These are phyloP conservation scores for Pseudonitzschia pungens DNA, from an alignment of 108 stramenopile species.

Conservation along the genomic window DNA sequence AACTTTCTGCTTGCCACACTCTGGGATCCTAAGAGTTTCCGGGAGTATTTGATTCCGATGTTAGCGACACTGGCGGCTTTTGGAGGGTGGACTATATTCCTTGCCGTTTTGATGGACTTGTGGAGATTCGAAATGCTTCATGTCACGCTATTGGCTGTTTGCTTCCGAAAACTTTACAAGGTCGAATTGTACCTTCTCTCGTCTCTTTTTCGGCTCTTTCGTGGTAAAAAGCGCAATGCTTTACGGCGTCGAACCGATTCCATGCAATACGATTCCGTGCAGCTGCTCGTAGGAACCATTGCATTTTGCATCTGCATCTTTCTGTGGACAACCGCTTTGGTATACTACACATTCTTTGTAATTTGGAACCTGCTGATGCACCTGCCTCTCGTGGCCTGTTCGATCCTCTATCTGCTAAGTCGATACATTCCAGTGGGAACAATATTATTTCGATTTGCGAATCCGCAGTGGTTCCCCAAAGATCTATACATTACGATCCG, in stretches of 20 bases:
- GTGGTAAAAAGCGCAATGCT: slow-evolving; percentile 89
- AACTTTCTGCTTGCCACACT: slow-evolving; percentile 18
- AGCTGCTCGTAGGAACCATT: slow-evolving; percentile 80
- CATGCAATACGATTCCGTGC: slow-evolving; percentile 84
- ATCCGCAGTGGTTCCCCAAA: slow-evolving; percentile 36
- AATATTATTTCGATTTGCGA: slow-evolving; percentile 13
- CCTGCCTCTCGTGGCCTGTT: slow-evolving; percentile 13
- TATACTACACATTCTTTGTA: slow-evolving; percentile 78
- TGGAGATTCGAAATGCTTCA: slow-evolving; percentile 55
- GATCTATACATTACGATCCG: slow-evolving; percentile 18
- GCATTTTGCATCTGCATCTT: slow-evolving; percentile 83
- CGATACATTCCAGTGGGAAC: slow-evolving; percentile 29
- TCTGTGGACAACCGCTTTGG: slow-evolving; percentile 79
- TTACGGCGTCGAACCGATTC: slow-evolving; percentile 83
- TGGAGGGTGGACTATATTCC: slow-evolving; percentile 27
- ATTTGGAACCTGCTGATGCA: slow-evolving; percentile 28
- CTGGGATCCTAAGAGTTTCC: slow-evolving; percentile 15
- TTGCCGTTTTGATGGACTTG: slow-evolving; percentile 60
- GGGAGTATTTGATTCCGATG: slow-evolving; percentile 5
- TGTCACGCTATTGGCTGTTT: slow-evolving; percentile 41
- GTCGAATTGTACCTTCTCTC: slow-evolving; percentile 57
- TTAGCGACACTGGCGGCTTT: neutral
- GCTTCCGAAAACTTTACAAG: slow-evolving; percentile 47
- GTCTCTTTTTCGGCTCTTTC: slow-evolving; percentile 83
- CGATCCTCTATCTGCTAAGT: slow-evolving; percentile 10